These are phyloP conservation scores for Penicillium sp. DNA, from an alignment of 2,329 filamentous ascomycete genomes.

Conservation along the genomic window DNA sequence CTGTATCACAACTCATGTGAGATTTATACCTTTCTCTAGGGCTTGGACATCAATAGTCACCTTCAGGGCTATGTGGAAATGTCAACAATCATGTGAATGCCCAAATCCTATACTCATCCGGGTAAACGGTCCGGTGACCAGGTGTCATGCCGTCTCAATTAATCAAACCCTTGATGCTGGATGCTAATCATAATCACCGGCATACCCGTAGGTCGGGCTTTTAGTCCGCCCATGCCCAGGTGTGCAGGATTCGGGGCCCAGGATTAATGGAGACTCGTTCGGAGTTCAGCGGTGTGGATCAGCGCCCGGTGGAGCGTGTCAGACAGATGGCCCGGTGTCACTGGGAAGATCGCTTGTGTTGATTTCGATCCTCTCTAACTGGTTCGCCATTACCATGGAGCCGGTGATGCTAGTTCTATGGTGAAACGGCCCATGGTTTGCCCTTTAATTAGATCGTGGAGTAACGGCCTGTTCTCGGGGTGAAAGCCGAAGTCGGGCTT, in stretches of 20 bases:
- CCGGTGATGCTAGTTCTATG: not conserved
- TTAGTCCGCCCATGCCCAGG: not conserved
- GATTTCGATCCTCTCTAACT: not conserved
- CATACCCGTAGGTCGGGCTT: not conserved
- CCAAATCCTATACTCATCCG: not conserved
- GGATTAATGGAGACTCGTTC: not conserved
- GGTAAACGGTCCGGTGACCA: not conserved
- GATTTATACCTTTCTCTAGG: no score
- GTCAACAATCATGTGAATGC: no score
- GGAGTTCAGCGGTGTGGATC: not conserved
- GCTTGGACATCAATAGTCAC: no score
- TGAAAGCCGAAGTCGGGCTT: not conserved
- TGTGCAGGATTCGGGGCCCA: not conserved
- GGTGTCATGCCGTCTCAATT: not conserved
- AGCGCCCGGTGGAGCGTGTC: slow-evolving; percentile 1
- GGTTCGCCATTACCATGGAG: slow-evolving; percentile 4
- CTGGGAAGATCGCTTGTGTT: slow-evolving; percentile 1
- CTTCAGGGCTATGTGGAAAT: no score
- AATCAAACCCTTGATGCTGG: not conserved
- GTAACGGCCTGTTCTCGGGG: not conserved
- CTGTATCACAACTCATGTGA: not conserved
- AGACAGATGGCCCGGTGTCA: slow-evolving; percentile 5
- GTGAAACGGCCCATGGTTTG: slow-evolving; percentile 2
- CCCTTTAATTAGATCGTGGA: not conserved
- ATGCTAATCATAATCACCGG: not conserved